phyloP scores from a whole-genome alignment of 345 rosid genomes.

The Rhodamnia argentea region DNA sequence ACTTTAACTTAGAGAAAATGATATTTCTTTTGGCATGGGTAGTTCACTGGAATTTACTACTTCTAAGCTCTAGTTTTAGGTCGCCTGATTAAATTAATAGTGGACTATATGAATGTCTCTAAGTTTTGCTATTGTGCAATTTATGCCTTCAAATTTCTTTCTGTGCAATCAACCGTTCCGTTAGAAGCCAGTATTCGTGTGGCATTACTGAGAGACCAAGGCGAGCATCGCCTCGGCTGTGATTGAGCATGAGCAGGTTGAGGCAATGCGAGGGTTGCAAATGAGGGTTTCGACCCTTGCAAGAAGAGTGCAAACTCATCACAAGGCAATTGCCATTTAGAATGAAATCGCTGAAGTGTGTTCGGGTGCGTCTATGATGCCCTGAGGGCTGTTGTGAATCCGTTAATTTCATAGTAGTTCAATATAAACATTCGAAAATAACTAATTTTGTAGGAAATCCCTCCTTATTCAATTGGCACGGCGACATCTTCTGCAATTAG shows the following conservation, averaged over 20 bases:
- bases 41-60: not conserved
- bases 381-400: not conserved
- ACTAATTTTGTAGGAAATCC: not conserved
- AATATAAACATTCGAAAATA: not conserved
- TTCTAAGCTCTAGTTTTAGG: not conserved
- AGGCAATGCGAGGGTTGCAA: not conserved
- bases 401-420: not conserved
- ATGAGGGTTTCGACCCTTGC: not conserved
- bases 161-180: not conserved
- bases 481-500: not conserved
- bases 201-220: not conserved
- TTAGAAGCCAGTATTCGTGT: not conserved
- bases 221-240: not conserved
- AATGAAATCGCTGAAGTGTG: not conserved
- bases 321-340: not conserved
- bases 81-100: not conserved
- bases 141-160: not conserved
- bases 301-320: not conserved
- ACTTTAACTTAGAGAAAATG: not conserved
- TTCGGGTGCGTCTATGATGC: not conserved
- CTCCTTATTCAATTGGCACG: not conserved
- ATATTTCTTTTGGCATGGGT: not conserved
- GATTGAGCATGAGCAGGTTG: not conserved
- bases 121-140: not conserved
- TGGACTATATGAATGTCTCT: not conserved